Evolutionary conservation across 2,329 filamentous ascomycete genomes (phyloP).

Genomic region (Penicillium brasilianum): DNA sequence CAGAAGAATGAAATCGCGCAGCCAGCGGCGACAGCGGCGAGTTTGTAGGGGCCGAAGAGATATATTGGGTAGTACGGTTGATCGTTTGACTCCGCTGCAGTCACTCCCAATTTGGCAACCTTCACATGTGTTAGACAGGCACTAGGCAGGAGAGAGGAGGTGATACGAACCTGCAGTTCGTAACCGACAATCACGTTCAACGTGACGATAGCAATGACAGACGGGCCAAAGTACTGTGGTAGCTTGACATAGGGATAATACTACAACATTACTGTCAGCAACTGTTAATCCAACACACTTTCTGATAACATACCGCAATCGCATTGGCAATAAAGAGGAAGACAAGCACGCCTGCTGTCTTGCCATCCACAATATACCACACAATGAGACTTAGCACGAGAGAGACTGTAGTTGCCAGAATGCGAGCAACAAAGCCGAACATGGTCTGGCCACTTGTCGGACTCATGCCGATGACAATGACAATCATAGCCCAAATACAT

Average conservation of each 20-base stretch:
- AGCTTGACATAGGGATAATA: slow-evolving; percentile 72
- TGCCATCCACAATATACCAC: slow-evolving; percentile 72
- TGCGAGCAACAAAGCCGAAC: slow-evolving; percentile 69
- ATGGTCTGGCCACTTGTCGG: slow-evolving; percentile 70
- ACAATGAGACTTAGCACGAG: slow-evolving; percentile 66
- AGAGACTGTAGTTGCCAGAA: slow-evolving; percentile 66
- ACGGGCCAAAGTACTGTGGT: slow-evolving; percentile 65
- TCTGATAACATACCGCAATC: slow-evolving; percentile 47
- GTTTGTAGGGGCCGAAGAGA: slow-evolving; percentile 71
- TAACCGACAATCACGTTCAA: slow-evolving; percentile 71
- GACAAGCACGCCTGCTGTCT: slow-evolving; percentile 67
- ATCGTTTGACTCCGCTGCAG: slow-evolving; percentile 60
- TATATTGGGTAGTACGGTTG: slow-evolving; percentile 74
- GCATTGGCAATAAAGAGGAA: slow-evolving; percentile 71
- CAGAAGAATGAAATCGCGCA: slow-evolving; percentile 74
- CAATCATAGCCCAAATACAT: slow-evolving; percentile 77
- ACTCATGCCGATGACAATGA: slow-evolving; percentile 72
- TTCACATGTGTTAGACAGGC: slow-evolving; percentile 12
- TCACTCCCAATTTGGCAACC: slow-evolving; percentile 59
- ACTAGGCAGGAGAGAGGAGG: too few species aligned
- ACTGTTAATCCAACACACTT: too few species aligned
- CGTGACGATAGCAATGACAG: slow-evolving; percentile 64
- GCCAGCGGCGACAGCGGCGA: slow-evolving; percentile 69
- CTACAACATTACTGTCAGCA: slow-evolving; percentile 13
- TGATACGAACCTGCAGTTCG: slow-evolving; percentile 61